These are phyloP conservation scores for Macrolepiota dolichaula DNA, from an alignment of 768 basidiomycete genomes.

Conservation along the genomic window DNA sequence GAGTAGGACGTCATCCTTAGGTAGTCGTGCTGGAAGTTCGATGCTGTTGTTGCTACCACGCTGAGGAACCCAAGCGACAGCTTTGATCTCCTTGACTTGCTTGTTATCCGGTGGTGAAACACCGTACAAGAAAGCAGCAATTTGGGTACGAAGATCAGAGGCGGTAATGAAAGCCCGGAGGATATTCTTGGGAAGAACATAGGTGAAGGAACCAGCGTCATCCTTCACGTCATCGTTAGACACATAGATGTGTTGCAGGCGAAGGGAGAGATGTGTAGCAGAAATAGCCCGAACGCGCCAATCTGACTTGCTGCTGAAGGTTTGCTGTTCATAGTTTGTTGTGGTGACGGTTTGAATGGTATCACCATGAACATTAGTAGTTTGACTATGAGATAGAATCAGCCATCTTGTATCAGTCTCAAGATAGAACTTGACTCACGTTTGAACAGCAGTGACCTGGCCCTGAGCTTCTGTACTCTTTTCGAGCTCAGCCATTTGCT, in stretches of 20 bases:
- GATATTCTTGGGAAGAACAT: conserved; percentile 96
- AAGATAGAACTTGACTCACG: conserved; percentile 38
- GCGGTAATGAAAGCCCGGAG: conserved; percentile 91
- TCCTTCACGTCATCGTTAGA: conserved; percentile 99
- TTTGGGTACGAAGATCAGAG: conserved; percentile 93
- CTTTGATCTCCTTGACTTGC: conserved; percentile 98
- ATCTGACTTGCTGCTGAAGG: conserved; percentile 99
- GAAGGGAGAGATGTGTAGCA: conserved; percentile 92
- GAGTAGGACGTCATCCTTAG: conserved; percentile 91
- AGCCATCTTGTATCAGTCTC: not conserved
- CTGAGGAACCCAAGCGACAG: conserved; percentile 96
- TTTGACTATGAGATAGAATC: conserved; percentile 51
- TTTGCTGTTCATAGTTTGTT: conserved; percentile 96
- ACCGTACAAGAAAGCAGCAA: conserved; percentile 93
- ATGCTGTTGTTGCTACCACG: conserved; percentile 93
- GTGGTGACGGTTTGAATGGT: conserved; percentile 94
- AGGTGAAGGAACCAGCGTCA: conserved; percentile 91
- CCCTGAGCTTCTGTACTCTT: conserved; percentile 92
- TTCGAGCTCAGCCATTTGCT: conserved; percentile 99
- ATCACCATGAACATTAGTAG: conserved; percentile 97
- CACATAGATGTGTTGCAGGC: conserved; percentile 97
- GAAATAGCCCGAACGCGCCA: conserved; percentile 99
- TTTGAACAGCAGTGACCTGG: conserved; percentile 95
- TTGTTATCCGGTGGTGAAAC: conserved; percentile 92
- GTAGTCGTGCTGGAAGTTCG: conserved; percentile 85